Base-by-base conservation (phyloP, 148 eudicot species). In the Oxyria digyna region DNA sequence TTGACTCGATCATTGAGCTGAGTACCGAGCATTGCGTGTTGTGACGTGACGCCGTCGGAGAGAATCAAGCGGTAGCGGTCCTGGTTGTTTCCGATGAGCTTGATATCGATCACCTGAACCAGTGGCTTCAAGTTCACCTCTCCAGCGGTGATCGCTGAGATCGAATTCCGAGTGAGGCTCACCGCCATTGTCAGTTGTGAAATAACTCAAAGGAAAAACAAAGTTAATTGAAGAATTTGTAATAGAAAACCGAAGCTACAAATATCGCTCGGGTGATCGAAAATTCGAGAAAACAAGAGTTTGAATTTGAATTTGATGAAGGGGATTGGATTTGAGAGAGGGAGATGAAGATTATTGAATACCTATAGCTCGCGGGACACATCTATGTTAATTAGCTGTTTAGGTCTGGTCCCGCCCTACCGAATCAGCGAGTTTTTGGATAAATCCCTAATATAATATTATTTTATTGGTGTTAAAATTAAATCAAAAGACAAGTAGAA, bases 1-100 rank as follows among this genome's bases (percentile, higher is more conserved):
- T 80, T 91, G 65, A 95, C 88, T 3, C 81, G 93, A 54, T 84
- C 89, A 33, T 91, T 95, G 71, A 95, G 97, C 81, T 91, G 99
- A 73, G 94, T 85, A 0, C 96, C 97, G 35, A 87, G 73, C 96
- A 95, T 88, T 0, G 96, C 99, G 35, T 82, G 84, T 68, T 81
- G 87, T 29, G 85, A 72, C 41, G 71, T 27, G n/a, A 73, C 84
- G 49, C 83, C 79, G 70, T 95, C 99, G 62, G 96, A 88, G 14
- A 95, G 24, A 3, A 87, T 29, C 13, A 91, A 43, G 23, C 91
- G 89, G 77, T 82, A 95, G 59, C 99, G 87, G 23, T 91, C 91
- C 77, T 84, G 89, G 27, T 62, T 55, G 67, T 71, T 32, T 1
- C 80, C 79, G 63, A 84, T 80, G 32, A 67, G 81, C 57, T 73